Evolutionary conservation across 108 stramenopile genomes (phyloP).

Genomic region (Nitzschia sp.): DNA sequence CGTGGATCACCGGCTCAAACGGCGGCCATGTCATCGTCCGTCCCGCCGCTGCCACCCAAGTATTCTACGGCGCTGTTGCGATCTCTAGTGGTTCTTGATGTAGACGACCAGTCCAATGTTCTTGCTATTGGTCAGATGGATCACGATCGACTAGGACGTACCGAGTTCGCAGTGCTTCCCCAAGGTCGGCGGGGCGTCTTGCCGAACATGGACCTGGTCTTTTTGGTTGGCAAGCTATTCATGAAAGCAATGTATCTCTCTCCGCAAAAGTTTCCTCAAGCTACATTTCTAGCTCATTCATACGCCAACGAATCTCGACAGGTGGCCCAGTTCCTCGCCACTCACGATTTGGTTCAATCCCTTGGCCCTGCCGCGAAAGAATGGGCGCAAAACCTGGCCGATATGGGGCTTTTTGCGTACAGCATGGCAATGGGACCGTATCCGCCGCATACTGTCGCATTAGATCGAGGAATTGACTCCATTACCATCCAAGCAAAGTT

Average conservation of each 20-base stretch:
- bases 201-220: conserved; percentile 85
- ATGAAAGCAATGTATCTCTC: conserved; percentile 14
- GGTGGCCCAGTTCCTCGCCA: background rate
- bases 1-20: conserved; percentile 20
- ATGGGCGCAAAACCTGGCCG: conserved; percentile 55
- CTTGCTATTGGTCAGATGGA: background rate
- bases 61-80: conserved; percentile 62
- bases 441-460: conserved; percentile 70
- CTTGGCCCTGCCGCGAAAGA: background rate
- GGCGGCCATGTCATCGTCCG: background rate
- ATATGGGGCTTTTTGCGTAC: conserved; percentile 47
- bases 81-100: conserved; percentile 60
- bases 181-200: conserved; percentile 74
- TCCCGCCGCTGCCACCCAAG: conserved; percentile 50
- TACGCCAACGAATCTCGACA: conserved; percentile 20
- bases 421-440: conserved; percentile 38
- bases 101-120: conserved; percentile 15
- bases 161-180: conserved; percentile 50
- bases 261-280: conserved; percentile 21
- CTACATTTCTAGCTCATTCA: conserved; percentile 26
- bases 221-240: conserved; percentile 50
- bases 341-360: background rate
- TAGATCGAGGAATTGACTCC: conserved; percentile 80
- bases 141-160: background rate
- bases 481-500: conserved; percentile 62